phyloP scores from a whole-genome alignment of 805 yeast species.

The Candida piceae region DNA sequence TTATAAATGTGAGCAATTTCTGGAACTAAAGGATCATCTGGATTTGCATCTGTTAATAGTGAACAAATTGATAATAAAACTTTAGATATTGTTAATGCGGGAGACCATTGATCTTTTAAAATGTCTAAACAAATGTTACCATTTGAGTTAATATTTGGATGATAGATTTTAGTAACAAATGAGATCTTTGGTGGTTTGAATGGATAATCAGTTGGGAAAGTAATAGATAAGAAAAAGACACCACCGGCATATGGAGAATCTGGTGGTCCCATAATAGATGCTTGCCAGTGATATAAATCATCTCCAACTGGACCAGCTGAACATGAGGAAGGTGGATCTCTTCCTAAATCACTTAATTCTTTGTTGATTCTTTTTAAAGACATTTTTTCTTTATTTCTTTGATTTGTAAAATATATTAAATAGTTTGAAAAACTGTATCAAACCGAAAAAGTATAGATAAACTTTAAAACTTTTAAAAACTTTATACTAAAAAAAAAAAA shows the following conservation, averaged over 20 bases:
- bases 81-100: slow-evolving; percentile 94
- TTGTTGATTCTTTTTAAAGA: slow-evolving; percentile 94
- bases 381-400: slow-evolving; percentile 46
- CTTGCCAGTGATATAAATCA: slow-evolving; percentile 98
- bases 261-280: slow-evolving; percentile 98
- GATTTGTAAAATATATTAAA: no score
- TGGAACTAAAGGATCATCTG: slow-evolving; percentile 98
- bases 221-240: slow-evolving; percentile 91
- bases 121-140: slow-evolving; percentile 97
- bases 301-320: slow-evolving; percentile 99
- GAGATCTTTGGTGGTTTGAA: slow-evolving; percentile 95
- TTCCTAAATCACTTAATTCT: slow-evolving; percentile 92
- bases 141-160: slow-evolving; percentile 92
- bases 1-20: slow-evolving; percentile 96
- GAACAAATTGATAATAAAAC: slow-evolving; percentile 93
- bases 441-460: no score
- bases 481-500: no score
- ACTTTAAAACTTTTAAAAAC: no score
- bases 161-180: slow-evolving; percentile 94
- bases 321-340: slow-evolving; percentile 98
- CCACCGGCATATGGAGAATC: slow-evolving; percentile 84
- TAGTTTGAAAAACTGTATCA: no score
- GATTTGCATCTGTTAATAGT: slow-evolving; percentile 93
- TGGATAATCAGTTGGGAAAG: slow-evolving; percentile 98
- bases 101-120: slow-evolving; percentile 98